Evolutionary conservation across 495 filamentous ascomycete species (phyloP).

Genomic region (Podospora comata): DNA sequence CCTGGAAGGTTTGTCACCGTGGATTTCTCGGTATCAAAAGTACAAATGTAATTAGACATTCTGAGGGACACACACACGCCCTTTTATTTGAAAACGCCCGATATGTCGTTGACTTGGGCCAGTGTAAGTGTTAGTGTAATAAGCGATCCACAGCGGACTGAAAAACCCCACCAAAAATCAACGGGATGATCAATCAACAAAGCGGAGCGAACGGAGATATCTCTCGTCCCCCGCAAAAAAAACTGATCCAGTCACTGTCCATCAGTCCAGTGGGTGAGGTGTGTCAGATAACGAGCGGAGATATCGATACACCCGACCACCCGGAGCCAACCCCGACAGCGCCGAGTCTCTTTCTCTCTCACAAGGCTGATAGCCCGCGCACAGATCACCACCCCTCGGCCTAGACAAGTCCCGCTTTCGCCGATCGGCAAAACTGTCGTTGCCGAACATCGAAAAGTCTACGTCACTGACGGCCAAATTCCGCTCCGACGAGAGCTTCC

Average conservation of each 20-base stretch:
- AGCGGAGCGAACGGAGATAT: not conserved
- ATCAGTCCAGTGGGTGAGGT: not conserved
- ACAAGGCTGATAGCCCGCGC: constrained; percentile 8
- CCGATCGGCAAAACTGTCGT: constrained; percentile 1
- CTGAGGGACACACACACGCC: not conserved
- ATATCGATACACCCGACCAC: not conserved
- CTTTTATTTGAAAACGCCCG: not conserved
- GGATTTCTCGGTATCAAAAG: not conserved
- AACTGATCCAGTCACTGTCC: too few species aligned
- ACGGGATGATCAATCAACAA: not conserved
- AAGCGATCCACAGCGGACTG: too few species aligned
- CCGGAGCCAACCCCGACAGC: not conserved
- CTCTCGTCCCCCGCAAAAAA: not conserved
- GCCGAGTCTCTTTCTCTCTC: not conserved
- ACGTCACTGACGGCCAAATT: constrained; percentile 1
- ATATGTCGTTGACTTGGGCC: not conserved
- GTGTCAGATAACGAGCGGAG: not conserved
- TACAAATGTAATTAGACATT: not conserved
- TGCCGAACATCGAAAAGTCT: not conserved
- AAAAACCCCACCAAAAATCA: not conserved
- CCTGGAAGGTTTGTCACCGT: not conserved
- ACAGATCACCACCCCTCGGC: constrained; percentile 3
- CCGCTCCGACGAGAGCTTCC: not conserved
- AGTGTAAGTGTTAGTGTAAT: not conserved
- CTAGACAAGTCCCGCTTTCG: not conserved